Conservation (phyloP, 108 stramenopile genomes). For the Fragilaria crotonensis region DNA sequence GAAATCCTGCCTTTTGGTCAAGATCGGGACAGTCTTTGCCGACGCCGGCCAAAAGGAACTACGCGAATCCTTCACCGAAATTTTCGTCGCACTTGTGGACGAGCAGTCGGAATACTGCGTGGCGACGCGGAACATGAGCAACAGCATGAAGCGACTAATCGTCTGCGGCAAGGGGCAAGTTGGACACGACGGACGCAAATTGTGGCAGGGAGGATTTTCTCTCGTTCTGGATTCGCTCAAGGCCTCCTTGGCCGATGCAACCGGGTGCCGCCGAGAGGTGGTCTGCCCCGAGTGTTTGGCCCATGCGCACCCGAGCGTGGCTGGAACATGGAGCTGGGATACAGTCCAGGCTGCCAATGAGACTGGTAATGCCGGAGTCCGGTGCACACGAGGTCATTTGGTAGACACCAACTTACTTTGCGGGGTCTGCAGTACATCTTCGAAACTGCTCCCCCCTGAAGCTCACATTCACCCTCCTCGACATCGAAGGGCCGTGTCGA, state of each 20-base stretch:
- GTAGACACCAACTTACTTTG: constrained; percentile 33
- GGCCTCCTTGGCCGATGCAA: constrained; percentile 31
- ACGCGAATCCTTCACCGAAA: constrained; percentile 52
- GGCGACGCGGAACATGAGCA: constrained; percentile 61
- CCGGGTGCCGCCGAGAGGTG: constrained; percentile 58
- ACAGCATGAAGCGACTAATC: constrained; percentile 59
- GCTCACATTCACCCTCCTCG: constrained; percentile 16
- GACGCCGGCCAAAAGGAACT: constrained; percentile 32
- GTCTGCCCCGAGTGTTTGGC: constrained; percentile 72
- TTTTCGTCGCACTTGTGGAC: constrained; percentile 63
- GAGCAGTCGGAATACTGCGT: constrained; percentile 50
- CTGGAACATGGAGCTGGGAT: constrained; percentile 48
- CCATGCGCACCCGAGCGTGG: constrained; percentile 33
- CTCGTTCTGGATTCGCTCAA: constrained; percentile 55
- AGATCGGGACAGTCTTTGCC: constrained; percentile 49
- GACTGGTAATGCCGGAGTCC: constrained; percentile 28
- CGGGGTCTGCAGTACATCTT: constrained; percentile 18
- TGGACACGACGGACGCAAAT: constrained; percentile 53
- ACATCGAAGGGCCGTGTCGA: constrained; percentile 40
- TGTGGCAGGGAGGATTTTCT: constrained; percentile 64
- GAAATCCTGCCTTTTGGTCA: constrained; percentile 51
- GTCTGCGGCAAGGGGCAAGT: constrained; percentile 67
- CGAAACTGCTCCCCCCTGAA: constrained; percentile 1
- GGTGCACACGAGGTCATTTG: constrained; percentile 40
- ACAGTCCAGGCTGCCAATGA: constrained; percentile 35